Percentiles rank a stretch among this genome's conserved stretches.
Conservation (phyloP, 768 basidiomycete genomes). For the Rhizopogon sp. region DNA sequence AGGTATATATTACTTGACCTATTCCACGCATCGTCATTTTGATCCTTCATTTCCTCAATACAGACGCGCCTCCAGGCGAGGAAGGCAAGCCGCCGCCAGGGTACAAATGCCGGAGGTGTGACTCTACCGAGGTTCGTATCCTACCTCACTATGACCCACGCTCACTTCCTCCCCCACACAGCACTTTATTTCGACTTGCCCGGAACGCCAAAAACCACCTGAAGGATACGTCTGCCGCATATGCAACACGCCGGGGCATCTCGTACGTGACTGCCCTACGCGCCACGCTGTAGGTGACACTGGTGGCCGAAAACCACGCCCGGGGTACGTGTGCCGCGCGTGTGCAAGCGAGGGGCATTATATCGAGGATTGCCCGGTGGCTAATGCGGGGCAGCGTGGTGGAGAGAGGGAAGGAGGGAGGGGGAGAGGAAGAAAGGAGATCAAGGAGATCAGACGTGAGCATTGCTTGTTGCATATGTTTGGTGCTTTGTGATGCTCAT, state of each 20-base stretch:
- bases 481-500: background rate
- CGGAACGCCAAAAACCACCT: constrained; percentile 68
- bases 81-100: constrained; percentile 59
- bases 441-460: constrained; percentile 80
- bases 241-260: constrained; percentile 82
- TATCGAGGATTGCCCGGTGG: constrained; percentile 80
- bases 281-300: constrained; percentile 75
- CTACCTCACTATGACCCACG: background rate
- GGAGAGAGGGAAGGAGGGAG: constrained; percentile 27
- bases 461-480: constrained; percentile 5
- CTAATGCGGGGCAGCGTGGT: constrained; percentile 39
- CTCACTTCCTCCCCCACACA: constrained; percentile 21
- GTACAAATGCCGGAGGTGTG: constrained; percentile 75
- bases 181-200: constrained; percentile 78
- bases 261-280: constrained; percentile 86
- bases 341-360: constrained; percentile 86
- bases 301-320: constrained; percentile 74
- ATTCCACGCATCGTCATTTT: background rate
- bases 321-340: constrained; percentile 87
- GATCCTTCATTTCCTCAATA: background rate
- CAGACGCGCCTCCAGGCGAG: constrained; percentile 30
- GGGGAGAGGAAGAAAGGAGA: constrained; percentile 35
- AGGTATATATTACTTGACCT: constrained; percentile 32
- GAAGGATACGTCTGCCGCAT: constrained; percentile 87
- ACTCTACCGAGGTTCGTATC: constrained; percentile 60